Base-by-base conservation (phyloP, 2,329 filamentous ascomycete genomes). In the Penicillium sp. region DNA sequence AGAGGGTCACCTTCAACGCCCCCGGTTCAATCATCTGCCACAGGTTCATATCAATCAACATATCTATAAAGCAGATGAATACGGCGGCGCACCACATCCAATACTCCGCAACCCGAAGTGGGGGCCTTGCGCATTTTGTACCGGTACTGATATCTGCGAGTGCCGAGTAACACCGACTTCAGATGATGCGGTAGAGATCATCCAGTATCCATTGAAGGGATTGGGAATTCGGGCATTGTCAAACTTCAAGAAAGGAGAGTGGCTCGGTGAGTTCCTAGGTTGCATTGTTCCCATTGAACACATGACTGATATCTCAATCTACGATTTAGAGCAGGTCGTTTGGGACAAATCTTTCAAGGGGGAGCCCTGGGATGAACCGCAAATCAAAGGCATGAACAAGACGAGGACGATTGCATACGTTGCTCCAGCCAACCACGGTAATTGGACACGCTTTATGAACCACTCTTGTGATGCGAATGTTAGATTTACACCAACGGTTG, bases 371-470 rank as follows among this genome's bases (percentile, higher is more conserved):
- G 11, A 18, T 2, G 11, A 36, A 2, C 14, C 33, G 13, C 14
- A 11, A 36, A 6, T 6, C 11, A 36, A 18, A 36, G 14, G 14
- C 8, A 18, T 8, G 18, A 16, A 20, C 18, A 39, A 20, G n/a
- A 4, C 11, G 11, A 6, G 10, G 9, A 11, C 10, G 5, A 5
- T 43, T 10, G 46, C n/a, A 10, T n/a, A 10, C n/a, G 27, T 16
- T 16, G 56, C 54, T 31, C 51, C 65, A 5, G 54, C 56, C 14
- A 36, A 42, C 4, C 55, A 53, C 44, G 69, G 69, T 6, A 71
- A 69, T 41, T 73, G 69, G 57, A 69, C 68, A 5, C 63, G 71
- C 14, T 74, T 62, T 38, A 57, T 70, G 30, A 73, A 69, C 45
- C 71, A 72, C 45, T 71, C 67, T 1, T 74, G 71, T 54, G 55